Conservation (phyloP, 208 protist species). For the Trypanosomatidae sp. region DNA sequence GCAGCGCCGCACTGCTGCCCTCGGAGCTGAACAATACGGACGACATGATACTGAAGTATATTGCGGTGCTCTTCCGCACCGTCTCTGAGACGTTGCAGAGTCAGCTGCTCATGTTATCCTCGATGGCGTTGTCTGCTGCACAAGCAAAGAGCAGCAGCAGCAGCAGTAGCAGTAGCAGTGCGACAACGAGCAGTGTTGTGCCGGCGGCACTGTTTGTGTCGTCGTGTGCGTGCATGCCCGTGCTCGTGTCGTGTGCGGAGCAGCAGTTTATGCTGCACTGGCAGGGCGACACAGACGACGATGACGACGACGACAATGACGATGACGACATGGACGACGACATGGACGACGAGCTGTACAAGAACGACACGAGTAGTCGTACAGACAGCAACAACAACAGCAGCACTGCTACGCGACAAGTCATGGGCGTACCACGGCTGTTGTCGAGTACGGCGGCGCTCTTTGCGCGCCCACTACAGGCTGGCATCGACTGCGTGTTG, state of each 20-base stretch:
- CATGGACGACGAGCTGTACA: background rate
- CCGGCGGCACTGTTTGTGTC: constrained; percentile 65
- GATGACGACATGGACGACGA: background rate
- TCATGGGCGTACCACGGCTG: constrained; percentile 52
- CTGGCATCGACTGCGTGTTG: constrained; percentile 65
- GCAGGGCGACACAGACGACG: constrained; percentile 43
- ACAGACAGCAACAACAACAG: too few species aligned
- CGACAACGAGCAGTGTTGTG: constrained; percentile 21
- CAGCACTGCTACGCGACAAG: constrained; percentile 38
- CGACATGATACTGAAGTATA: constrained; percentile 85
- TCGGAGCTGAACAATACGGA: constrained; percentile 86
- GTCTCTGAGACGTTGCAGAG: constrained; percentile 53
- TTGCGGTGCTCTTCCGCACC: constrained; percentile 78
- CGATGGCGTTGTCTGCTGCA: constrained; percentile 6
- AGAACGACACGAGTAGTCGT: background rate
- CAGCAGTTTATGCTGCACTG: constrained; percentile 81
- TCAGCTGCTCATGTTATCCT: constrained; percentile 51
- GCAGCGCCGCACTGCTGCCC: constrained; percentile 39
- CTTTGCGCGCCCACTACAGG: constrained; percentile 58
- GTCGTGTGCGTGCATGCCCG: constrained; percentile 58
- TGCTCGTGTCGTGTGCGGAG: constrained; percentile 74
- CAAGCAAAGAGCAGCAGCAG: background rate
- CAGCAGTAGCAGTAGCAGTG: background rate
- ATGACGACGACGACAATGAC: constrained; percentile 4
- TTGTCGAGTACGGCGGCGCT: constrained; percentile 45